Conservation (phyloP, 441 rosid genomes). For the Manihot esculenta region DNA sequence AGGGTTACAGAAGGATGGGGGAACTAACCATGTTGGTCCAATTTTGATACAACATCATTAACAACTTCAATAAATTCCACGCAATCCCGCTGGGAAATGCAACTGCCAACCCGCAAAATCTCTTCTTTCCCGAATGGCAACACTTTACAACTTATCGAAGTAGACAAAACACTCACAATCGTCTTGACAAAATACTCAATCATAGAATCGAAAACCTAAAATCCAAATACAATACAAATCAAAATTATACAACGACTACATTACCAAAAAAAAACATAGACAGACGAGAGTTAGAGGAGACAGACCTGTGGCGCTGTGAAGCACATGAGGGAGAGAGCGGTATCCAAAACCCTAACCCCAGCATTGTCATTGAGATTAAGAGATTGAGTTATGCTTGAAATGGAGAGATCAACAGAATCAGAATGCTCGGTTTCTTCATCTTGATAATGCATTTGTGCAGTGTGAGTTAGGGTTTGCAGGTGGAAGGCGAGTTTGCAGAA, state of each 20-base stretch:
- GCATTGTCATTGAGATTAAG: slow-evolving; percentile 48
- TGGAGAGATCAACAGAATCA: slow-evolving; percentile 37
- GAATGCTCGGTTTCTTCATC: slow-evolving; percentile 17
- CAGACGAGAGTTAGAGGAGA: background rate
- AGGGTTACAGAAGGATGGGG: no score
- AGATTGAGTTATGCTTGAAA: slow-evolving; percentile 53
- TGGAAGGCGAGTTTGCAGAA: slow-evolving; percentile 49
- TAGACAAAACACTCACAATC: slow-evolving; percentile 47
- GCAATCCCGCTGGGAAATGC: slow-evolving; percentile 35
- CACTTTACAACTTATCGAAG: slow-evolving; percentile 48
- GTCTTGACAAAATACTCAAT: slow-evolving; percentile 54
- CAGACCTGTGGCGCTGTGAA: slow-evolving; percentile 68
- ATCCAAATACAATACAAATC: background rate
- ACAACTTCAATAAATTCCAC: slow-evolving; percentile 48
- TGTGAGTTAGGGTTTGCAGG: background rate
- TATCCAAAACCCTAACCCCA: slow-evolving; percentile 55
- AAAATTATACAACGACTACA: background rate
- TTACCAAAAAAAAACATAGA: background rate
- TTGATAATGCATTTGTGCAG: slow-evolving; percentile 5
- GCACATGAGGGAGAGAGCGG: slow-evolving; percentile 64
- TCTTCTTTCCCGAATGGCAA: slow-evolving; percentile 41
- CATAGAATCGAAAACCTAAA: slow-evolving; percentile 62
- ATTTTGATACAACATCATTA: slow-evolving; percentile 36
- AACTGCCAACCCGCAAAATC: slow-evolving; percentile 55
- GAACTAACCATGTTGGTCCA: slow-evolving; percentile 49